These are phyloP conservation scores for Annulohypoxylon maeteangense DNA, from an alignment of 495 filamentous ascomycete species.

Conservation along the genomic window DNA sequence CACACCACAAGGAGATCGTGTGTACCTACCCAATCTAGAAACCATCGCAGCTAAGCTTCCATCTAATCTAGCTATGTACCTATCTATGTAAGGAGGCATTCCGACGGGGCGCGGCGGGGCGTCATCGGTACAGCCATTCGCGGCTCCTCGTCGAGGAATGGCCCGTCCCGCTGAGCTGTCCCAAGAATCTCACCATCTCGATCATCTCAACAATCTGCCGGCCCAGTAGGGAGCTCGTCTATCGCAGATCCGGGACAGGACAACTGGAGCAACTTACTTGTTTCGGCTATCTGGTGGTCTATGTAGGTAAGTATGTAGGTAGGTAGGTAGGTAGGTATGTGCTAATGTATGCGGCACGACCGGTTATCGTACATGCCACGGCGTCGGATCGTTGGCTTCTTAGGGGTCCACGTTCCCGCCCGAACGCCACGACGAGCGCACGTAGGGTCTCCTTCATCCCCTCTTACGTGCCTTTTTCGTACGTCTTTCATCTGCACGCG, in stretches of 20 bases:
- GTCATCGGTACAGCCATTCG: background rate
- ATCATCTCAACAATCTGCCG: background rate
- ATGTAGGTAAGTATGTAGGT: background rate
- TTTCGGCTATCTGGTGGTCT: too few species aligned
- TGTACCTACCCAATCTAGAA: background rate
- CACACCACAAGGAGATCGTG: background rate
- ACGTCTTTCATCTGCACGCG: too few species aligned
- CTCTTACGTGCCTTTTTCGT: too few species aligned
- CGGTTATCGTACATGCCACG: too few species aligned
- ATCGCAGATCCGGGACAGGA: background rate
- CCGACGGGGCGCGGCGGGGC: background rate
- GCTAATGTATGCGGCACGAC: background rate
- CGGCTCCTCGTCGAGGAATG: background rate
- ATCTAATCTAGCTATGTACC: background rate
- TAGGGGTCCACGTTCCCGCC: too few species aligned
- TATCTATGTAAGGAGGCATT: background rate
- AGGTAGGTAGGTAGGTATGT: background rate
- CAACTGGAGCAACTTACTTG: background rate
- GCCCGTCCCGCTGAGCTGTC: background rate
- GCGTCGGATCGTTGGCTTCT: too few species aligned
- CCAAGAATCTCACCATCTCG: background rate
- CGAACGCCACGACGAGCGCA: too few species aligned
- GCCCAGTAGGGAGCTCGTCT: background rate
- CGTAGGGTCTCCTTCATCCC: too few species aligned
- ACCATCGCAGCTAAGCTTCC: background rate